These are phyloP conservation scores for Eucalyptus cloeziana DNA, from an alignment of 345 rosid species.

Conservation along the genomic window DNA sequence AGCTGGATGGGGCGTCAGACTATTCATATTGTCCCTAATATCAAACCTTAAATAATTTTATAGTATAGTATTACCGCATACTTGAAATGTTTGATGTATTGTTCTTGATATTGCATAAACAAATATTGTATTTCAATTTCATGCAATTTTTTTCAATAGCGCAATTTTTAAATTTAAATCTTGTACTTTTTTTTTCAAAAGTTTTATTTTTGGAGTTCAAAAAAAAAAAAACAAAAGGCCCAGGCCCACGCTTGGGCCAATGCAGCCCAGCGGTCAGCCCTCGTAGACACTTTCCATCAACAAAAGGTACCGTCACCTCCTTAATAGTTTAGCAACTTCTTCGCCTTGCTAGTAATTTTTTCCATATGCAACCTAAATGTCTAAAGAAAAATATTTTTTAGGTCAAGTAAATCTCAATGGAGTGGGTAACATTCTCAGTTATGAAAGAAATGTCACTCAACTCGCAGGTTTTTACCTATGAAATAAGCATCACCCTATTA, in stretches of 20 bases:
- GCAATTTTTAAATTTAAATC: background rate
- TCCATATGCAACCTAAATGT: too few relatives aligned
- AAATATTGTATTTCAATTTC: background rate
- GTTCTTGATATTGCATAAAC: background rate
- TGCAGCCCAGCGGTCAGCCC: background rate
- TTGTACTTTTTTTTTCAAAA: background rate
- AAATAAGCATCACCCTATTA: too few relatives aligned
- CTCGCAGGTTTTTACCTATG: too few relatives aligned
- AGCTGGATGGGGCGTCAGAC: fast-evolving
- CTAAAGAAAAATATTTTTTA: too few relatives aligned
- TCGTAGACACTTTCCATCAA: background rate
- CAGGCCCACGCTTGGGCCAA: background rate
- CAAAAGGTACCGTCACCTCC: background rate
- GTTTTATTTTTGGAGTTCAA: background rate
- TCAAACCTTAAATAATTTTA: background rate
- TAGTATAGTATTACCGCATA: background rate
- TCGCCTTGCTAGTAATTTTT: too few relatives aligned
- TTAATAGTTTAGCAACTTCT: too few relatives aligned
- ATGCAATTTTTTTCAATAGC: background rate
- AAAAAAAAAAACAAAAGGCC: background rate
- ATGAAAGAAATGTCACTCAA: too few relatives aligned
- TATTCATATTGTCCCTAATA: background rate
- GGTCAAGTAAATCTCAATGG: too few relatives aligned
- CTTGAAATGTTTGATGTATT: background rate
- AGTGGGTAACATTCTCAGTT: too few relatives aligned